Conservation (phyloP, 257 asterid genomes). For the Penstemon barbatus region DNA sequence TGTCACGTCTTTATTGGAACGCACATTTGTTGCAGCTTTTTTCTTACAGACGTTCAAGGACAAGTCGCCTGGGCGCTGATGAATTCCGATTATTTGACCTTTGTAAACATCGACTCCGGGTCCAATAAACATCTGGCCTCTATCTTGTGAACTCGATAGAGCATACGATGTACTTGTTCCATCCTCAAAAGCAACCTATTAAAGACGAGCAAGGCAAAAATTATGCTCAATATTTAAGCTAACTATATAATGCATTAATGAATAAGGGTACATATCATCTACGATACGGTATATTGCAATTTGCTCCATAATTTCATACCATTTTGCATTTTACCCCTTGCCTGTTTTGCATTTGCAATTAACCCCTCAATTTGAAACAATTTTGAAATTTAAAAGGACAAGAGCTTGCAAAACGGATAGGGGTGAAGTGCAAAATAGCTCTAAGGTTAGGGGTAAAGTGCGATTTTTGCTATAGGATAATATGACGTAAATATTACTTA, state of each 20-base stretch:
- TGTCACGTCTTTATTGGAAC: constrained; percentile 87
- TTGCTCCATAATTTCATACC: too few relatives aligned
- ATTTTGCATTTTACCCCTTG: too few relatives aligned
- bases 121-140: constrained; percentile 87
- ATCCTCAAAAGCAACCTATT: constrained; percentile 83
- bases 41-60: constrained; percentile 94
- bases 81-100: constrained; percentile 95
- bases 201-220: neutral
- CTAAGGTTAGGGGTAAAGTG: too few relatives aligned
- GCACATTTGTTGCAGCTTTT: constrained; percentile 93
- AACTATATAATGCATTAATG: too few relatives aligned
- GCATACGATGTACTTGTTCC: constrained; percentile 91
- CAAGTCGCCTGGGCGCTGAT: constrained; percentile 96
- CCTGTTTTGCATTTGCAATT: too few relatives aligned
- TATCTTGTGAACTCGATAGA: constrained; percentile 84
- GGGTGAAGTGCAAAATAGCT: too few relatives aligned
- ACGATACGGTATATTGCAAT: too few relatives aligned
- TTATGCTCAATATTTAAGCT: neutral
- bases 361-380: too few relatives aligned
- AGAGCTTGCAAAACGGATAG: too few relatives aligned
- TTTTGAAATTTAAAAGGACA: too few relatives aligned
- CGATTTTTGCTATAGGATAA: too few relatives aligned
- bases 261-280: too few relatives aligned
- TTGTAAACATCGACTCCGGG: constrained; percentile 88
- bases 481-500: constrained; percentile 27